Conservation (phyloP, 306 rosid genomes). For the Cicer yamashitae region DNA sequence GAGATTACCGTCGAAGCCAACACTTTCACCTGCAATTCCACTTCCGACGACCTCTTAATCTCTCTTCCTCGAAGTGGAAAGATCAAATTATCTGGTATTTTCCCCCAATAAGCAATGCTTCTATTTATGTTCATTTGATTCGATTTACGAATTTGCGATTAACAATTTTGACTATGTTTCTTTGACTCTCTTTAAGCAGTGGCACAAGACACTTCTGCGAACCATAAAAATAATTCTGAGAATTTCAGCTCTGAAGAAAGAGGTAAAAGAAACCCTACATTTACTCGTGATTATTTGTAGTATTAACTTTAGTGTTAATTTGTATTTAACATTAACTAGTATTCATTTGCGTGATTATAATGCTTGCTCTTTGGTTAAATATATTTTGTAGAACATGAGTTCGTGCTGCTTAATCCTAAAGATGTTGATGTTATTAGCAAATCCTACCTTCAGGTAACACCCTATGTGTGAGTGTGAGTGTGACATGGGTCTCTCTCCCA, state of each 20-base stretch:
- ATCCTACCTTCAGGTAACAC: conserved; percentile 71
- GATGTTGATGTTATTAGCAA: conserved; percentile 54
- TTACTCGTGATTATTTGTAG: neutral
- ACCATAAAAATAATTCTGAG: conserved; percentile 35
- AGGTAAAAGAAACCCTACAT: conserved; percentile 38
- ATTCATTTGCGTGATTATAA: neutral
- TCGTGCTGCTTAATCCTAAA: conserved; percentile 76
- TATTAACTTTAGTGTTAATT: neutral
- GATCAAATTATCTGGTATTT: conserved; percentile 60
- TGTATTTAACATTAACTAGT: conserved; percentile 1
- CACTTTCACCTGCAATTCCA: conserved; percentile 59
- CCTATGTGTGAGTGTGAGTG: neutral
- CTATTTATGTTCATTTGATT: conserved; percentile 3
- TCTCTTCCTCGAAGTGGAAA: conserved; percentile 57
- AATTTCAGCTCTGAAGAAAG: conserved; percentile 32
- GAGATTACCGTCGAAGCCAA: conserved; percentile 61
- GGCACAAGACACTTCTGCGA: conserved; percentile 38
- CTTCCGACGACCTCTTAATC: conserved; percentile 51
- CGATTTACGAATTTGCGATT: conserved; percentile 15
- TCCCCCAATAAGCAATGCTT: neutral
- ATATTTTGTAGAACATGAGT: conserved; percentile 49
- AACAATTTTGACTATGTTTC: conserved; percentile 27
- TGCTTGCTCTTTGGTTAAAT: conserved; percentile 24
- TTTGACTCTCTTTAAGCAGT: conserved; percentile 36
- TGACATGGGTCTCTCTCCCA: neutral